Conservation (phyloP, 1,139 yeast species). For the Geotrichum cucujoidarum region DNA sequence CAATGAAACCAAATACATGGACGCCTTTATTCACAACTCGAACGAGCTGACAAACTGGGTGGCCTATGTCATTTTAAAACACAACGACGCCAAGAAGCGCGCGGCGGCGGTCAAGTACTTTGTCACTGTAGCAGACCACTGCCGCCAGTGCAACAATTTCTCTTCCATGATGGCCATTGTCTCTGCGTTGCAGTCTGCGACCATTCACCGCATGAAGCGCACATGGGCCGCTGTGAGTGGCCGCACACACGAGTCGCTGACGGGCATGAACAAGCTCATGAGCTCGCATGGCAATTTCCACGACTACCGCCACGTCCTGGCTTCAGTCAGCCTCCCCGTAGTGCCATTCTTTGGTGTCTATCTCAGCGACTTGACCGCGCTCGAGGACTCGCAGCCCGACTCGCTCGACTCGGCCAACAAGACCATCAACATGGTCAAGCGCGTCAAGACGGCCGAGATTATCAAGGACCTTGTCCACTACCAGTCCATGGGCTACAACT, state of each 20-base stretch:
- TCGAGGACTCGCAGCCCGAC: slow-evolving; percentile 87
- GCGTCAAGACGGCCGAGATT: slow-evolving; percentile 68
- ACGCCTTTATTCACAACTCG: slow-evolving; percentile 70
- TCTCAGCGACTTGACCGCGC: slow-evolving; percentile 82
- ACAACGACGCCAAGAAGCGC: slow-evolving; percentile 59
- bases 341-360: slow-evolving; percentile 92
- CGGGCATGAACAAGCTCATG: slow-evolving; percentile 77
- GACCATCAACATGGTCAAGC: slow-evolving; percentile 72
- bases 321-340: slow-evolving; percentile 73
- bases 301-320: slow-evolving; percentile 77
- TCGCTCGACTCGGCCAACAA: slow-evolving; percentile 55
- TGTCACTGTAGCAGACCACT: slow-evolving; percentile 75
- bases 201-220: slow-evolving; percentile 75
- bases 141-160: slow-evolving; percentile 72
- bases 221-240: slow-evolving; percentile 74
- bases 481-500: slow-evolving; percentile 61
- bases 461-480: slow-evolving; percentile 72
- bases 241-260: slow-evolving; percentile 50
- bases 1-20: slow-evolving; percentile 37
- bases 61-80: slow-evolving; percentile 65
- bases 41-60: slow-evolving; percentile 83
- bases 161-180: slow-evolving; percentile 92
- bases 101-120: slow-evolving; percentile 68
- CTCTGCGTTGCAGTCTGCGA: slow-evolving; percentile 82
- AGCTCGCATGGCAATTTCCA: slow-evolving; percentile 81